These are phyloP conservation scores for Phyllosticta citrichinensis DNA, from an alignment of 2,329 filamentous ascomycete species.

Conservation along the genomic window DNA sequence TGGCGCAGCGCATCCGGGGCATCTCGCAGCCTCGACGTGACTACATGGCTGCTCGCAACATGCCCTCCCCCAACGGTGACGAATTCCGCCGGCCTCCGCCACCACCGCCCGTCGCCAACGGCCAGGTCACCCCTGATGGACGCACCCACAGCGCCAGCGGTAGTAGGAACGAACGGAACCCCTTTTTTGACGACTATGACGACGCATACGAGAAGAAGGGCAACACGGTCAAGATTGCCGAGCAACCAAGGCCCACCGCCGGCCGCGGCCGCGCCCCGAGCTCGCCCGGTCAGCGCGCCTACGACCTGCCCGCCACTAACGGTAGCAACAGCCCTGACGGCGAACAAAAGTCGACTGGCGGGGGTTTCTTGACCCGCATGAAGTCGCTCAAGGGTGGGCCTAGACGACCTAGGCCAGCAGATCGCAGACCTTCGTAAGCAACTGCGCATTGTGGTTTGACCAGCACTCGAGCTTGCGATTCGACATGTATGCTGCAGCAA, in stretches of 20 bases:
- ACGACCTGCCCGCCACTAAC: not conserved
- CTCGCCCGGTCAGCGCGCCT: constrained; percentile 16
- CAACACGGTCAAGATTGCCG: constrained; percentile 44
- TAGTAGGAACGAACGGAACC: constrained; percentile 49
- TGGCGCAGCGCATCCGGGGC: constrained; percentile 82
- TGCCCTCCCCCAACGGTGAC: constrained; percentile 46
- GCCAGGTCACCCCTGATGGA: constrained; percentile 1
- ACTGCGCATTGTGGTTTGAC: not conserved
- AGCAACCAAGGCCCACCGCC: constrained; percentile 20
- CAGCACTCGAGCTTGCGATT: not conserved
- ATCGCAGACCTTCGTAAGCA: constrained; percentile 15
- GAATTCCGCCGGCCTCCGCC: constrained; percentile 17
- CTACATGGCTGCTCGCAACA: constrained; percentile 31
- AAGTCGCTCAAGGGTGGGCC: constrained; percentile 30
- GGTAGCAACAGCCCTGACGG: constrained; percentile 1
- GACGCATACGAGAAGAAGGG: constrained; percentile 56
- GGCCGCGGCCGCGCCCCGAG: constrained; percentile 14
- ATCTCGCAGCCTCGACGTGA: constrained; percentile 63
- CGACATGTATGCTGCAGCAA: not conserved
- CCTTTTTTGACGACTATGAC: constrained; percentile 76
- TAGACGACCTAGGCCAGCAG: constrained; percentile 20
- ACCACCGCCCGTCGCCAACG: constrained; percentile 1
- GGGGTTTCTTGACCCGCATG: constrained; percentile 5
- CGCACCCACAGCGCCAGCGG: constrained; percentile 32
- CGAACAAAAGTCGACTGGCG: not conserved